phyloP scores from a whole-genome alignment of 1,284 basidiomycete genomes.

The Puccinia triticina region DNA sequence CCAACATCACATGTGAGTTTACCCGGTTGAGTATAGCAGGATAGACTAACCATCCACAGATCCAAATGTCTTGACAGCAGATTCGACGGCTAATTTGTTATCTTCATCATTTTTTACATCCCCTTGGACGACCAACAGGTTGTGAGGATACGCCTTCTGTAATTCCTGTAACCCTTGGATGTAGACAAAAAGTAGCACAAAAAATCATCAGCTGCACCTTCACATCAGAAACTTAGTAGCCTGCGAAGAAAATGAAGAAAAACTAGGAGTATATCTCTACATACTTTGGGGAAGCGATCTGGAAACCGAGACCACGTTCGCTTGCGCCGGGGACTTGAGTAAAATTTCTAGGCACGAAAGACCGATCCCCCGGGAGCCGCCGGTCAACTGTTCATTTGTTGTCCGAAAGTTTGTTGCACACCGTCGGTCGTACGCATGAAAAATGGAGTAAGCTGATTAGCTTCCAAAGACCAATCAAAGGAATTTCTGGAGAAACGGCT shows the following conservation, averaged over 20 bases:
- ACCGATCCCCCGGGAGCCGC: conserved; percentile 45
- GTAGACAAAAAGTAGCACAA: background rate
- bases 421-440: background rate
- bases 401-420: background rate
- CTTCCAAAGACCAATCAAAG: background rate
- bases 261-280: background rate
- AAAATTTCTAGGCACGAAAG: conserved; percentile 29
- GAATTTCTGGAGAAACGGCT: no score
- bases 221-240: background rate
- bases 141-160: conserved; percentile 16
- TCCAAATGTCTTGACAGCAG: conserved; percentile 40
- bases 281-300: conserved; percentile 37
- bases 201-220: background rate
- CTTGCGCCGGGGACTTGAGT: background rate
- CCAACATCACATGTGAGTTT: background rate
- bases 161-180: conserved; percentile 27
- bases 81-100: conserved; percentile 38
- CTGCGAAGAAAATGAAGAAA: background rate
- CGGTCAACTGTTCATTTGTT: conserved; percentile 37
- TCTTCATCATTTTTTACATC: conserved; percentile 44
- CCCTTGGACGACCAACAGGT: conserved; percentile 29
- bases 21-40: no score
- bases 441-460: background rate
- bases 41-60: conserved; percentile 31
- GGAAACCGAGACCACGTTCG: conserved; percentile 44